Percentiles rank a stretch among this genome's conserved stretches.
phyloP scores from a whole-genome alignment of 805 yeast species.

The Wickerhamomyces xylosicus region DNA sequence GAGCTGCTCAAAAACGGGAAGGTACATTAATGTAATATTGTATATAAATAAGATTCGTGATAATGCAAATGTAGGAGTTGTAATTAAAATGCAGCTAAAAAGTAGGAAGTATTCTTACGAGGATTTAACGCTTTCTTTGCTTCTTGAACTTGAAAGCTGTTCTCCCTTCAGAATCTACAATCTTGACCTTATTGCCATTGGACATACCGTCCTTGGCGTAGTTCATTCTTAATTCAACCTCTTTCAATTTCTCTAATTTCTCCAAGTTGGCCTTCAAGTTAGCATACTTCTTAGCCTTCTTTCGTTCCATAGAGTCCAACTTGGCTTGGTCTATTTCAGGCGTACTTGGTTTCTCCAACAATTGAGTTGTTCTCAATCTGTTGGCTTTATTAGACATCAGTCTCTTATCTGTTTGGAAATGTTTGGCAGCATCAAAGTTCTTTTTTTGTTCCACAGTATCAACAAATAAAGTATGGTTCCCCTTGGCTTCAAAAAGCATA shows the following conservation, averaged over 20 bases:
- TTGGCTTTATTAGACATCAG: constrained; percentile 60
- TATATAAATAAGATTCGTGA: too few species aligned
- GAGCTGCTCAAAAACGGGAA: too few species aligned
- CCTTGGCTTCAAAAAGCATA: constrained; percentile 43
- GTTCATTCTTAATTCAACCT: constrained; percentile 65
- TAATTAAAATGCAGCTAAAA: background rate
- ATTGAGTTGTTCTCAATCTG: constrained; percentile 53
- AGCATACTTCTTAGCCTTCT: constrained; percentile 52
- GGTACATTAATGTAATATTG: too few species aligned
- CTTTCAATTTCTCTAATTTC: constrained; percentile 56
- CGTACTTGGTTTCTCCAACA: constrained; percentile 25
- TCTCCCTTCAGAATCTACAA: constrained; percentile 55
- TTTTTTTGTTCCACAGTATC: constrained; percentile 47
- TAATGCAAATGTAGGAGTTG: too few species aligned
- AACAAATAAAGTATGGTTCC: constrained; percentile 81
- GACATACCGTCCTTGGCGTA: constrained; percentile 82
- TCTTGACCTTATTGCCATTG: constrained; percentile 77
- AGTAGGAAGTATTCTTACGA: background rate
- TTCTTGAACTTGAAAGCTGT: constrained; percentile 78
- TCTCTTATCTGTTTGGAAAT: constrained; percentile 60
- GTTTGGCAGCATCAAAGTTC: constrained; percentile 50
- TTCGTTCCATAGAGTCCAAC: constrained; percentile 30
- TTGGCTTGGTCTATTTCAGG: constrained; percentile 12
- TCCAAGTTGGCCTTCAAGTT: constrained; percentile 55
- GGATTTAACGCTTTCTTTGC: constrained; percentile 49